Percentiles rank a stretch among this genome's conserved stretches.
Conservation (phyloP, 75 land plant genomes). For the Picea sitchensis region DNA sequence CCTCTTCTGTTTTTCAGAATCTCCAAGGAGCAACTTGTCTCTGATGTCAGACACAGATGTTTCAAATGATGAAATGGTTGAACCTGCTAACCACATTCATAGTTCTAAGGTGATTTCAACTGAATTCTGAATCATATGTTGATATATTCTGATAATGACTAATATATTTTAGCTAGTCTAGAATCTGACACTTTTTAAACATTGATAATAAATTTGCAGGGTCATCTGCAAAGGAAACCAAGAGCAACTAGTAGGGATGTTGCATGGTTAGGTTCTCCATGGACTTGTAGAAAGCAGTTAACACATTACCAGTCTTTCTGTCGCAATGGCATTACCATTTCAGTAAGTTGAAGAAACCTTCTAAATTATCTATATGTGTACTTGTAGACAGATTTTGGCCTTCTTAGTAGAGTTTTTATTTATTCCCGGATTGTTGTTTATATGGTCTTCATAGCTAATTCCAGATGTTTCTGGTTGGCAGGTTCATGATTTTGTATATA, state of each 20-base stretch:
- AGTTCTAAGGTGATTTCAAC: conserved; percentile 3
- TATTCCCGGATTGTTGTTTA: not conserved
- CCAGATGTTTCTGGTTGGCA: conserved; percentile 12
- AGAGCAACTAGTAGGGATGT: conserved; percentile 37
- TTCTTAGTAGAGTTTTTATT: not conserved
- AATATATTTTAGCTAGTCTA: not conserved
- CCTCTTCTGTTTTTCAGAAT: conserved; percentile 2
- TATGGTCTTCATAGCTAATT: not conserved
- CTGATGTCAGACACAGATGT: not conserved
- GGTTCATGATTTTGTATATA: conserved; percentile 82
- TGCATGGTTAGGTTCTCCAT: conserved; percentile 73
- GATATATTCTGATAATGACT: not conserved
- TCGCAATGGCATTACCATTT: conserved; percentile 68
- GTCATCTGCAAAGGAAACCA: conserved; percentile 11
- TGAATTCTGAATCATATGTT: not conserved
- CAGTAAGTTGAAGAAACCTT: conserved; percentile 38
- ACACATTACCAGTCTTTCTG: conserved; percentile 74
- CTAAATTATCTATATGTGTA: not conserved
- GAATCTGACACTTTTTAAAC: not conserved
- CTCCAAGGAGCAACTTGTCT: not conserved
- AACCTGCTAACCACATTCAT: not conserved
- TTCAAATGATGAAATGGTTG: conserved; percentile 5
- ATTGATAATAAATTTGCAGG: conserved; percentile 16
- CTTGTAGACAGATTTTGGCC: not conserved
- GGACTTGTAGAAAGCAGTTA: conserved; percentile 72